phyloP scores from a whole-genome alignment of 176 grass and related monocot genomes.

The Thinopyrum elongatum region DNA sequence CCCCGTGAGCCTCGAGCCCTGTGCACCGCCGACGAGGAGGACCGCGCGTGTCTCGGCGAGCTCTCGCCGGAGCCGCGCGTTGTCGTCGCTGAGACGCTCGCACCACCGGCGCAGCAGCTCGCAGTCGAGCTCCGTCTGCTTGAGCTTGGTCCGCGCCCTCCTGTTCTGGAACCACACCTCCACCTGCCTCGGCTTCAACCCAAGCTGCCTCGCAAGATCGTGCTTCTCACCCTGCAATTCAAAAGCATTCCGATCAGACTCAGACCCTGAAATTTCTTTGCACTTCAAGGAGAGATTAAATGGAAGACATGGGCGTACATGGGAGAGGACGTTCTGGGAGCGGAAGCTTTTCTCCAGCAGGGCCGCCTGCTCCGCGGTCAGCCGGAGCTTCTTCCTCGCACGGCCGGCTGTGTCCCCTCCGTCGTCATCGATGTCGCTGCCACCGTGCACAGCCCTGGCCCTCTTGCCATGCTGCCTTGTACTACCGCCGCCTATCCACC shows the following conservation, averaged over 20 bases:
- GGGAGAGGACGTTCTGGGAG: constrained; percentile 41
- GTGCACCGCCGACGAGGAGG: neutral
- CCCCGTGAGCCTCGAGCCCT: neutral
- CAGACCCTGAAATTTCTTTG: too few relatives aligned
- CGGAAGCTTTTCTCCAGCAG: constrained; percentile 54
- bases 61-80: too few relatives aligned
- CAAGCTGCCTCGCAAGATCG: too few relatives aligned
- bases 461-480: neutral
- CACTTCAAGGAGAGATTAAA: neutral
- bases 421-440: neutral
- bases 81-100: too few relatives aligned
- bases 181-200: too few relatives aligned
- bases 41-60: constrained; percentile 14
- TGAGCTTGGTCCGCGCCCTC: too few relatives aligned
- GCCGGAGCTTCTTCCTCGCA: constrained; percentile 56
- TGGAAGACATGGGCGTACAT: neutral
- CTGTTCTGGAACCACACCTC: too few relatives aligned
- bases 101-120: too few relatives aligned
- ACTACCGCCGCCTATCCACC: too few relatives aligned
- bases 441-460: neutral
- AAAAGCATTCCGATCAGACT: too few relatives aligned
- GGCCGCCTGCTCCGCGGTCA: constrained; percentile 34
- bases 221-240: too few relatives aligned
- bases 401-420: neutral
- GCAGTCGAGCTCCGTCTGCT: too few relatives aligned